Conservation (phyloP, 192 early-diverging fungal genomes). For the Chytriomyces confervae region DNA sequence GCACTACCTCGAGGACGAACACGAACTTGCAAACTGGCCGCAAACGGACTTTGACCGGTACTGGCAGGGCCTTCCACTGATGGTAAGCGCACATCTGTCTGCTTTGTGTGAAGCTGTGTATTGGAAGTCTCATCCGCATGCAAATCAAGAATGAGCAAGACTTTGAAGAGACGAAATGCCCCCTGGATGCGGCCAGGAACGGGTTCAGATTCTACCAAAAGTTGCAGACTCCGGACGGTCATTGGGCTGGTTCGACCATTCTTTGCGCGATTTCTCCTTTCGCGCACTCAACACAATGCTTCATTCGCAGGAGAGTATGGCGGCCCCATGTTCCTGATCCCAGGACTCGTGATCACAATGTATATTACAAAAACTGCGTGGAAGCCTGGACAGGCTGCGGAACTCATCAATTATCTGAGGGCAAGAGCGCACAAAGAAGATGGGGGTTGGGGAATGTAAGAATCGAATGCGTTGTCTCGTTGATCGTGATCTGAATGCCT, state of each 20-base stretch:
- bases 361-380: conserved; percentile 81
- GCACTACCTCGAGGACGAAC: conserved; percentile 73
- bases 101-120: conserved; percentile 1
- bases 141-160: conserved; percentile 51
- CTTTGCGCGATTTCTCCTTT: neutral
- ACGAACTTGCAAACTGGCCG: conserved; percentile 60
- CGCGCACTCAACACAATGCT: neutral
- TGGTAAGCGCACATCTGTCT: conserved; percentile 12
- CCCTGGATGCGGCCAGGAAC: conserved; percentile 83
- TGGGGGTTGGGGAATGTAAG: conserved; percentile 96
- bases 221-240: conserved; percentile 91
- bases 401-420: conserved; percentile 87
- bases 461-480: neutral
- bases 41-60: conserved; percentile 85
- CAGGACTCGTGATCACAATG: conserved; percentile 87
- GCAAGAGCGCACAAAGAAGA: conserved; percentile 82
- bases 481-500: neutral
- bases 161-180: conserved; percentile 66
- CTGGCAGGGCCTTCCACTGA: conserved; percentile 73
- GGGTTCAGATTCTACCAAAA: conserved; percentile 88
- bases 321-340: conserved; percentile 96
- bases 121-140: conserved; percentile 38
- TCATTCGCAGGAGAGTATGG: conserved; percentile 88
- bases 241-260: conserved; percentile 56
- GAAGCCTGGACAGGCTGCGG: conserved; percentile 67